Conservation (phyloP, 129 eudicot genomes). For the Artemisia tridentata region DNA sequence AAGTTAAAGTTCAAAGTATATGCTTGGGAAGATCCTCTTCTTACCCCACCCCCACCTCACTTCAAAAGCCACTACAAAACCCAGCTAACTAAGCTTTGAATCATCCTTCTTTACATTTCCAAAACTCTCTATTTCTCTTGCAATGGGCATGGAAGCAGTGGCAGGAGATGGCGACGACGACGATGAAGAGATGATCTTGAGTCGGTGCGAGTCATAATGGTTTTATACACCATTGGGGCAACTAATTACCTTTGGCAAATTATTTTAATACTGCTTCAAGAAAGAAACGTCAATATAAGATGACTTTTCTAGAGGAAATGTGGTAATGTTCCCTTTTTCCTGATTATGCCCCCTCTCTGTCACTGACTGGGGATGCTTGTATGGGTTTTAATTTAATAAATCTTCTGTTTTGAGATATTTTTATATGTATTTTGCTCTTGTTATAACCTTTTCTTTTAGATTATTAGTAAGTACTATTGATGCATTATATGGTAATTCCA, state of each 20-base stretch:
- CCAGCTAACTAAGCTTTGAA: conserved; percentile 21
- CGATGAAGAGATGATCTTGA: conserved; percentile 19
- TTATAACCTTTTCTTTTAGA: conserved; percentile 13
- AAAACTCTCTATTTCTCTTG: neutral
- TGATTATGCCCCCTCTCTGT: conserved; percentile 4
- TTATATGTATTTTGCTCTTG: conserved; percentile 5
- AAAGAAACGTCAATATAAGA: conserved; percentile 10
- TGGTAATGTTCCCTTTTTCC: conserved; percentile 18
- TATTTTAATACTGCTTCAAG: conserved; percentile 17
- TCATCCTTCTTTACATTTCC: conserved; percentile 22
- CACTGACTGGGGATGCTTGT: conserved; percentile 17
- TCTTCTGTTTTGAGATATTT: conserved; percentile 7
- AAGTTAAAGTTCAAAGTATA: conserved; percentile 39
- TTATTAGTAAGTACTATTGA: neutral
- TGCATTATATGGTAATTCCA: neutral
- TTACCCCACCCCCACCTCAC: conserved; percentile 33
- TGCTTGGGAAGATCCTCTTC: conserved; percentile 45
- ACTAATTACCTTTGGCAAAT: conserved; percentile 50
- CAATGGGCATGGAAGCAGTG: conserved; percentile 25
- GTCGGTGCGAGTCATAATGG: conserved; percentile 31
- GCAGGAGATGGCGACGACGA: conserved; percentile 25
- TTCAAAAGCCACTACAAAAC: conserved; percentile 28
- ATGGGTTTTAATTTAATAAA: conserved; percentile 23
- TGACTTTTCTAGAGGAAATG: conserved; percentile 22
- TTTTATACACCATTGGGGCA: conserved; percentile 45